Conservation (phyloP, 2,329 filamentous ascomycete genomes). For the Trichoderma atrobrunneum region DNA sequence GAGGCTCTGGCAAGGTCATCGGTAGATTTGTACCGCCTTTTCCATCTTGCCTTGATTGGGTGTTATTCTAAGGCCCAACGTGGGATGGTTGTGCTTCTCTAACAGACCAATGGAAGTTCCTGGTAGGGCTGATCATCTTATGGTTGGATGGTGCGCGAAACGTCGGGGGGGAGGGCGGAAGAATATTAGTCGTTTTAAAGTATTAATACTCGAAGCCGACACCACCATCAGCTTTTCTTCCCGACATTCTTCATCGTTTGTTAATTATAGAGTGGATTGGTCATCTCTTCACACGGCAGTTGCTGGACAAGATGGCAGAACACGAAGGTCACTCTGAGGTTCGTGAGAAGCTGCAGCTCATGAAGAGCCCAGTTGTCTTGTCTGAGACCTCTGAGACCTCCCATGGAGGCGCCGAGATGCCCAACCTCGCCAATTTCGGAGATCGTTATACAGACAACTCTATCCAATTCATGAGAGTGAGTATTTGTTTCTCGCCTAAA, state of each 20-base stretch:
- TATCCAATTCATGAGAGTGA: slow-evolving; percentile 8
- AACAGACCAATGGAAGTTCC: neutral
- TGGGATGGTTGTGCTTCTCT: neutral
- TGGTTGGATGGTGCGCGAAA: neutral
- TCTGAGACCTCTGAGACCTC: neutral
- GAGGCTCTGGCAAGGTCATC: neutral
- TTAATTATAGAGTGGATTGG: neutral
- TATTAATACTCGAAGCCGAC: slow-evolving; percentile 6
- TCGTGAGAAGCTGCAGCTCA: slow-evolving; percentile 31
- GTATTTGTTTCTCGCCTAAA: neutral
- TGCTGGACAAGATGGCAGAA: slow-evolving; percentile 1
- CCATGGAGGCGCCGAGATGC: neutral
- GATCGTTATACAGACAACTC: slow-evolving; percentile 7
- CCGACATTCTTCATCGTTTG: neutral
- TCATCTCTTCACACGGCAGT: neutral
- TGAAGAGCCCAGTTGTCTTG: slow-evolving; percentile 32
- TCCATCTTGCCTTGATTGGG: neutral
- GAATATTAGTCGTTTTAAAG: neutral
- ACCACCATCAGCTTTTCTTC: neutral
- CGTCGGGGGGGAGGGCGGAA: neutral
- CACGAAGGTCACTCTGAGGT: neutral
- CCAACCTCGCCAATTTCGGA: slow-evolving; percentile 8
- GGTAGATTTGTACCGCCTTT: neutral
- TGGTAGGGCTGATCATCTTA: slow-evolving; percentile 4
- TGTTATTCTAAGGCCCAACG: neutral